These are phyloP conservation scores for Fraxinus xanthoxyloides DNA, from an alignment of 305 asterid species.

Conservation along the genomic window DNA sequence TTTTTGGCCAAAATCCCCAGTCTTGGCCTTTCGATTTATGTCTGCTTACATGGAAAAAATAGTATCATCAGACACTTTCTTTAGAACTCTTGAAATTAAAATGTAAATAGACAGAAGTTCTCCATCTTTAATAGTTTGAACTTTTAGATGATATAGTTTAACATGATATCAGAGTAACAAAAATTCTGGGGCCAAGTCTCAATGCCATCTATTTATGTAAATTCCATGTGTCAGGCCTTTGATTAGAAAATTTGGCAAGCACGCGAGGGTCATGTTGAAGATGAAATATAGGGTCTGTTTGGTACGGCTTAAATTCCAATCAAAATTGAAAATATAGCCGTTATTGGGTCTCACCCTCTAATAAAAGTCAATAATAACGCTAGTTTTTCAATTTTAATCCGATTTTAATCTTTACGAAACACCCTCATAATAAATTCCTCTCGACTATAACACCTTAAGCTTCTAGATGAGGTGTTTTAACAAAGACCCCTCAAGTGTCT, in stretches of 20 bases:
- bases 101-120: background rate
- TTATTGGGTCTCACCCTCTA: no score
- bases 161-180: background rate
- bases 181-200: background rate
- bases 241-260: background rate
- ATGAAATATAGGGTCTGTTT: no score
- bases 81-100: background rate
- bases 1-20: background rate
- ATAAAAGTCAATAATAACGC: no score
- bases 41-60: background rate
- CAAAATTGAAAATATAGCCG: no score
- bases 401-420: no score
- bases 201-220: background rate
- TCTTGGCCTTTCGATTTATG: background rate
- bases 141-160: background rate
- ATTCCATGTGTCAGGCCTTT: background rate
- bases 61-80: background rate
- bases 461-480: background rate
- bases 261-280: background rate
- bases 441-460: background rate
- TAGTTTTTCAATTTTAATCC: no score
- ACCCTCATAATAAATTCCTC: background rate
- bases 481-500: background rate
- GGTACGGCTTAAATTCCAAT: no score
- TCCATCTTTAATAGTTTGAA: background rate